Base-by-base conservation (phyloP, 2,329 filamentous ascomycete genomes). In the Hymenotorrendiella dingleyae region DNA sequence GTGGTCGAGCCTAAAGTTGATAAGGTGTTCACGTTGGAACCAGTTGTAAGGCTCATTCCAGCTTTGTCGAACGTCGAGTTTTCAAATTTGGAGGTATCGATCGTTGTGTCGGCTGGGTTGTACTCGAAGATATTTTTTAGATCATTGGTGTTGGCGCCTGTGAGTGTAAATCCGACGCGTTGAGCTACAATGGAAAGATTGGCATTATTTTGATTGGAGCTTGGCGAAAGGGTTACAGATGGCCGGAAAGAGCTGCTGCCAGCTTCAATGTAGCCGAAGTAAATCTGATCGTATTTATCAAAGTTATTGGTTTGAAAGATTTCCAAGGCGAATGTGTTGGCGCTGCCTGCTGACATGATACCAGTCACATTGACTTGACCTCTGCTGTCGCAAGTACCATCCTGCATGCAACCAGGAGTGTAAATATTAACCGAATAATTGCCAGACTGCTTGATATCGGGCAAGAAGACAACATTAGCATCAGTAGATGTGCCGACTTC, bases 211-310 rank as follows among this genome's bases (percentile, higher is more conserved):
- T 89, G 84, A 28, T 76, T 80, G 23, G 73, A 62, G 17, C 79
- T 69, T 4, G 91, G 85, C 0, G 79, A 74, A 33, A 98, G 68
- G 0, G 85, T 94, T 40, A 98, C 80, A 4, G 78, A 78, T 11
- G 91, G 88, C 30, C 81, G 81, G 70, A 96, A 96, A 16, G 74
- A 76, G 49, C 68, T 70, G 8, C 78, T 82, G 40, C 76, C 80
- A 41, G 82, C 81, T 59, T 97, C 88, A 41, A 98, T 80, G 52
- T 80, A 80, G 35, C 90, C 93, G 52, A 83, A 84, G 65, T 89
- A 95, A 45, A 98, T 81, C 54, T 86, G 82, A 60, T 98, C 93
- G 59, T 94, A 97, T 65, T 98, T 98, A 70, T 97, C 91, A 62
- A 83, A 94, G 61, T 94, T 77, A 66, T 98, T 98, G 14, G 90